Evolutionary conservation across 1,284 basidiomycete species (phyloP), one percentile per base, ranked within the genome.

Genomic region (Cutaneotrichosporon sp.): DNA sequence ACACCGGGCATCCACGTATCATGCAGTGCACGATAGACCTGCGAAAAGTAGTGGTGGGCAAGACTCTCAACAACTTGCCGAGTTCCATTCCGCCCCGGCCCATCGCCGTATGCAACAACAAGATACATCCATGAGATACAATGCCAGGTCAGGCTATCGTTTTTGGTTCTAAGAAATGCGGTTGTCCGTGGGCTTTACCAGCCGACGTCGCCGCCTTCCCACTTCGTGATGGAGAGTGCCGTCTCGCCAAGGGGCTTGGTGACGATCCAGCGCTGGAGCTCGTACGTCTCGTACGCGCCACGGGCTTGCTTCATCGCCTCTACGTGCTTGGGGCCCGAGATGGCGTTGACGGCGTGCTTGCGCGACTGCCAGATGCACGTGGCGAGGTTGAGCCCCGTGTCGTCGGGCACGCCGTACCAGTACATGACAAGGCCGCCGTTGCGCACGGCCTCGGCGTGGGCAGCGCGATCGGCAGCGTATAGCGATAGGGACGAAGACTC

Each of bases 291-390:
- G 69, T 90, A 94, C 0, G 87, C 85, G 9, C 77, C 76, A 8
- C 81, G 81, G 0, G 91, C 87, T 14, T 93, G 80, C 58, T 79
- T 81, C 84, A 90, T 90, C 5, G 90, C 91, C 38, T 80, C 80
- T 49, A 86, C 80, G 65, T 94, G 91, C 61, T 86, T 80, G 13
- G 88, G 88, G 5, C 84, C 81, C 1, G 83, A 81, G 63, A 84
- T 90, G 0, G 90, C 90, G 8, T 83, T 83, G 34, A 84, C 76
- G 1, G 91, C 91, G 61, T 90, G 86, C 59, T 80, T 80, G 4
- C 89, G 83, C 59, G 56, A 58, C 58, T 90, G 87, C 91, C 91
- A 96, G 46, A 94, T 86, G 76, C 91, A 94, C n/a, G 90, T 93
- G 3, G 91, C 90, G 48, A 93, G 83, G 70, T 94, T 94, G 73